Conservation (phyloP, 208 protist genomes). For the Trypanosoma rangeli region DNA sequence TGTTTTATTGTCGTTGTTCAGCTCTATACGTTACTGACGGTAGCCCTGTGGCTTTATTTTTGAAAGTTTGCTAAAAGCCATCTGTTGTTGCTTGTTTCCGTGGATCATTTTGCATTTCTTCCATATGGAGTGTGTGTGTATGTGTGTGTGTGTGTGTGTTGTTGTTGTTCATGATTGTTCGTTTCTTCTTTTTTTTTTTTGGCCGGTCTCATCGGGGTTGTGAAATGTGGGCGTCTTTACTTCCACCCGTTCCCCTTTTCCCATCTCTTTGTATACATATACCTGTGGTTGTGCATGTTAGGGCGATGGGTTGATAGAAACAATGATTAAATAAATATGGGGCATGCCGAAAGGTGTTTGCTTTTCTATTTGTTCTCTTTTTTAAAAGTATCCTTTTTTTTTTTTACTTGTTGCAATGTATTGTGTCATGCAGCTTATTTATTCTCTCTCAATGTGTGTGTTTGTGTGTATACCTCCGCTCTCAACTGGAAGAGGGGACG, state of each 20-base stretch:
- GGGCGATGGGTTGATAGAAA: too few relatives aligned
- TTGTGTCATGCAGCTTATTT: background rate
- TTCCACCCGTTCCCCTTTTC: background rate
- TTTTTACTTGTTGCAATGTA: conserved; percentile 9
- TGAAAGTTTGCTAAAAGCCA: background rate
- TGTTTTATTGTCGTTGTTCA: background rate
- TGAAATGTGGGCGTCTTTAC: background rate
- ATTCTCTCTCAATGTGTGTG: background rate
- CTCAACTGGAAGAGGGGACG: too few relatives aligned
- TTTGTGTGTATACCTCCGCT: background rate
- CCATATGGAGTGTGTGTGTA: too few relatives aligned
- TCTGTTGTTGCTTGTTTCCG: background rate
- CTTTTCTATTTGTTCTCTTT: conserved; percentile 1
- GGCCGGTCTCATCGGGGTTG: background rate
- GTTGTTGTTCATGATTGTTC: background rate
- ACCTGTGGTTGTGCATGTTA: background rate
- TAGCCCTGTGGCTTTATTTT: background rate
- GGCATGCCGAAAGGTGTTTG: background rate
- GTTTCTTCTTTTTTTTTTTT: too few relatives aligned
- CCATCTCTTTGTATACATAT: background rate
- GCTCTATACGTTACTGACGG: background rate
- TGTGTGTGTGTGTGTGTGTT: too few relatives aligned
- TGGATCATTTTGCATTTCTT: background rate
- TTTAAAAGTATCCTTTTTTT: conserved; percentile 1
- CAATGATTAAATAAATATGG: too few relatives aligned